Conservation (phyloP, 2,329 filamentous ascomycete species). For the Neobulgaria alba region DNA sequence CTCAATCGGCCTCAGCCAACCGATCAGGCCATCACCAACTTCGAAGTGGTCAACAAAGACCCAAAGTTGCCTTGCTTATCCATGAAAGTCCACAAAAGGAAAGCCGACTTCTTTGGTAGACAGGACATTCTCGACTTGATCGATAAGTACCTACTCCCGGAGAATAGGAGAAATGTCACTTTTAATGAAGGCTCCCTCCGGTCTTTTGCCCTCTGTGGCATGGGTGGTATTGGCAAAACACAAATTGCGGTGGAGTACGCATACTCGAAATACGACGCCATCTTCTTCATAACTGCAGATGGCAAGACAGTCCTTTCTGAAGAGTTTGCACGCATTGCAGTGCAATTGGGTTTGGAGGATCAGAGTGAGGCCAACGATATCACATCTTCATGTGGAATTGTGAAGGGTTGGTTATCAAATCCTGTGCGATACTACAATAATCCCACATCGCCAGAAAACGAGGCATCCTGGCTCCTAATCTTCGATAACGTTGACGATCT, state of each 20-base stretch:
- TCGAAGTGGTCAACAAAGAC: background rate
- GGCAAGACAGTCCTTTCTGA: conserved; percentile 4
- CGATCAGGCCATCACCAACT: background rate
- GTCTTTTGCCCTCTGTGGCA: conserved; percentile 14
- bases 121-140: conserved; percentile 1
- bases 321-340: conserved; percentile 2
- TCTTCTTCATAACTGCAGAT: conserved; percentile 19
- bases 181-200: background rate
- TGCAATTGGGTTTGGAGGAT: conserved; percentile 1
- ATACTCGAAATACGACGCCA: conserved; percentile 11
- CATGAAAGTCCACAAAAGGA: conserved; percentile 1
- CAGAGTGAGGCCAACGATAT: background rate
- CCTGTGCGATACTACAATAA: background rate
- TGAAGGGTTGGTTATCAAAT: conserved; percentile 2
- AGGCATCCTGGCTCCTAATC: conserved; percentile 20
- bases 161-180: conserved; percentile 1
- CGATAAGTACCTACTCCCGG: background rate
- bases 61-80: background rate
- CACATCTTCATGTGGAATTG: background rate
- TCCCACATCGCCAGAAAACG: conserved; percentile 1
- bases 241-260: conserved; percentile 19
- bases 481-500: conserved; percentile 22
- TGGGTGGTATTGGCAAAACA: conserved; percentile 23
- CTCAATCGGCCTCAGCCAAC: background rate
- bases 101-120: conserved; percentile 1